phyloP scores from a whole-genome alignment of 257 asterid species.

The Solanum bukasovii region DNA sequence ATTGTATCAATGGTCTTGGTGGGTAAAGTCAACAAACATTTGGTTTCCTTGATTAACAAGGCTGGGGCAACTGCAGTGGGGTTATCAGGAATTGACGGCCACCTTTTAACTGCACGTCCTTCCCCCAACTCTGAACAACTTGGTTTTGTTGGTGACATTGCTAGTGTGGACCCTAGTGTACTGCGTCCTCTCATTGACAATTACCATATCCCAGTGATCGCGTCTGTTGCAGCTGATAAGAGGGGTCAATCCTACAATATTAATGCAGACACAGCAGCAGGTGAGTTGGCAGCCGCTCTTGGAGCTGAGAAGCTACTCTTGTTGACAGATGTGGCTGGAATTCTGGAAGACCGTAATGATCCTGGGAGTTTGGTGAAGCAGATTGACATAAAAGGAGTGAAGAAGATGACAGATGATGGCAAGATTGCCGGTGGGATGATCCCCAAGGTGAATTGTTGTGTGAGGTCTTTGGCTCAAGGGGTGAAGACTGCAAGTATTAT shows the following conservation, averaged over 20 bases:
- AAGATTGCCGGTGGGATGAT: conserved; percentile 78
- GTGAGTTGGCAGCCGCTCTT: conserved; percentile 66
- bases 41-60: conserved; percentile 67
- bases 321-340: conserved; percentile 67
- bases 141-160: conserved; percentile 81
- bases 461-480: conserved; percentile 76
- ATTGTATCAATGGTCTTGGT: conserved; percentile 76
- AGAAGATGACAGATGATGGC: conserved; percentile 55
- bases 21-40: conserved; percentile 64
- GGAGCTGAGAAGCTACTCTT: conserved; percentile 69
- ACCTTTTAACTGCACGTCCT: conserved; percentile 61
- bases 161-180: conserved; percentile 54
- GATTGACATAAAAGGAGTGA: conserved; percentile 65
- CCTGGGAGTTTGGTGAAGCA: conserved; percentile 64
- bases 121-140: conserved; percentile 40
- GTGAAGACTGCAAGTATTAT: conserved; percentile 69
- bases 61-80: conserved; percentile 85
- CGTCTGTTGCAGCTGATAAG: conserved; percentile 64
- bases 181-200: conserved; percentile 52
- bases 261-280: conserved; percentile 76
- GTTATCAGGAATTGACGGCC: conserved; percentile 65
- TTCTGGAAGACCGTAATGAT: conserved; percentile 42
- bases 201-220: conserved; percentile 69
- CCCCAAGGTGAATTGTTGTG: conserved; percentile 68
- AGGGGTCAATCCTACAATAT: conserved; percentile 54